Evolutionary conservation across 2,329 filamentous ascomycete species (phyloP).

Genomic region (Ceratocystiopsis minuta): DNA sequence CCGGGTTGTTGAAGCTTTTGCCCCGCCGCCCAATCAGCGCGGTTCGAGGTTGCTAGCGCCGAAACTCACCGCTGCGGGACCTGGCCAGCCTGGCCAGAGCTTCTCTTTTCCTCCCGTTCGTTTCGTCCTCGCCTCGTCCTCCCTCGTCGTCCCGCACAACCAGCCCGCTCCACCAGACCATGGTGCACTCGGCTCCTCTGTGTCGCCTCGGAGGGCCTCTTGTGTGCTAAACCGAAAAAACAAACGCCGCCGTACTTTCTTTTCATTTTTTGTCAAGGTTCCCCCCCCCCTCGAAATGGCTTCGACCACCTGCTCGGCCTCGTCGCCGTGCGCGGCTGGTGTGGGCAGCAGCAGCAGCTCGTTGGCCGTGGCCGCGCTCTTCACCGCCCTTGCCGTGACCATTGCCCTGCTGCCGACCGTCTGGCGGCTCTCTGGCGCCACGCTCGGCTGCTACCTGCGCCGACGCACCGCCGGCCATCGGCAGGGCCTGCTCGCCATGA

Average conservation of each 20-base stretch:
- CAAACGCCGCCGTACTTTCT: too few species aligned
- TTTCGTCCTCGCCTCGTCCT: not conserved
- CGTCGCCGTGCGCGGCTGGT: too few species aligned
- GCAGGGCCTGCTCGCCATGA: constrained; percentile 34
- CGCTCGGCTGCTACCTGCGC: constrained; percentile 41
- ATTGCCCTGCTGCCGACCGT: constrained; percentile 20
- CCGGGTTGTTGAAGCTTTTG: too few species aligned
- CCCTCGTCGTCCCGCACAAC: not conserved
- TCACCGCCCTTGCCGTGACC: constrained; percentile 10
- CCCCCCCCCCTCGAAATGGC: too few species aligned
- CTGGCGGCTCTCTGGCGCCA: constrained; percentile 20
- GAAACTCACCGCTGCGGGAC: too few species aligned
- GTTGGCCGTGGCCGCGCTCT: not conserved
- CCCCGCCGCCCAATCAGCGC: too few species aligned
- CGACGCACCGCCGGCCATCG: constrained; percentile 46
- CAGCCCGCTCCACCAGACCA: not conserved
- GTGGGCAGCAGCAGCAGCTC: not conserved
- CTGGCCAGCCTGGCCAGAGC: too few species aligned
- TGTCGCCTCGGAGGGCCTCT: constrained; percentile 1
- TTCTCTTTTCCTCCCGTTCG: not conserved
- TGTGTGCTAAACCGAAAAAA: not conserved
- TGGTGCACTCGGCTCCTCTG: not conserved
- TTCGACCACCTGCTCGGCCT: not conserved
- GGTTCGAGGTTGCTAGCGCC: too few species aligned
- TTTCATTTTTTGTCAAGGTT: too few species aligned